These are phyloP conservation scores for Solanum corneliomulleri DNA, from an alignment of 257 asterid species.

Conservation along the genomic window DNA sequence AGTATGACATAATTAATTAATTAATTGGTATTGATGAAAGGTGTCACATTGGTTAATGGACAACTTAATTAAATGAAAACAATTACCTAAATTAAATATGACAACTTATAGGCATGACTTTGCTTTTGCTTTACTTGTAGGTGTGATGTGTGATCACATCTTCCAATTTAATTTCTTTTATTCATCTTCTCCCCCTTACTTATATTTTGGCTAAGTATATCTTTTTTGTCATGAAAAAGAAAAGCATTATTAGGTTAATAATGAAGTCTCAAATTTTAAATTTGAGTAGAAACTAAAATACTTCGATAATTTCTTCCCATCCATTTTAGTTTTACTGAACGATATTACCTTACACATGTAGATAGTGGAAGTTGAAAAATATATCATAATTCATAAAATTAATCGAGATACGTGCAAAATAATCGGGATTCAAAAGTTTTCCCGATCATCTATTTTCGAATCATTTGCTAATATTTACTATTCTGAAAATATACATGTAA, in stretches of 20 bases:
- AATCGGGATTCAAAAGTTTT: not conserved
- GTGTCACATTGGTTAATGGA: not conserved
- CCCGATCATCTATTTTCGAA: not conserved
- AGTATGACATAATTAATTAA: not conserved
- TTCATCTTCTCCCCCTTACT: not conserved
- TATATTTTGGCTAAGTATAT: no score
- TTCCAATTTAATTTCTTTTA: not conserved
- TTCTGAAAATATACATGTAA: not conserved
- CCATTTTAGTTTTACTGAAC: no score
- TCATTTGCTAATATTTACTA: not conserved
- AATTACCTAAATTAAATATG: not conserved
- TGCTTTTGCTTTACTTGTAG: not conserved
- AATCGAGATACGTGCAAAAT: not conserved
- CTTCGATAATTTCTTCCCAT: rapidly evolving
- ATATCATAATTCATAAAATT: not conserved
- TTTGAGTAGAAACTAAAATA: not conserved
- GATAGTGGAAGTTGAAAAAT: rapidly evolving
- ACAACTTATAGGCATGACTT: not conserved
- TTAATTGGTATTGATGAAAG: not conserved
- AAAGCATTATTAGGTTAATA: not conserved
- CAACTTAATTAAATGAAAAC: not conserved
- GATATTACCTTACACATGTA: not conserved
- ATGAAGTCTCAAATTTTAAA: not conserved
- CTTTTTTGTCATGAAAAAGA: not conserved
- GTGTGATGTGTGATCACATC: not conserved